phyloP scores from a whole-genome alignment of 768 basidiomycete genomes.

The Lactarius quietus region DNA sequence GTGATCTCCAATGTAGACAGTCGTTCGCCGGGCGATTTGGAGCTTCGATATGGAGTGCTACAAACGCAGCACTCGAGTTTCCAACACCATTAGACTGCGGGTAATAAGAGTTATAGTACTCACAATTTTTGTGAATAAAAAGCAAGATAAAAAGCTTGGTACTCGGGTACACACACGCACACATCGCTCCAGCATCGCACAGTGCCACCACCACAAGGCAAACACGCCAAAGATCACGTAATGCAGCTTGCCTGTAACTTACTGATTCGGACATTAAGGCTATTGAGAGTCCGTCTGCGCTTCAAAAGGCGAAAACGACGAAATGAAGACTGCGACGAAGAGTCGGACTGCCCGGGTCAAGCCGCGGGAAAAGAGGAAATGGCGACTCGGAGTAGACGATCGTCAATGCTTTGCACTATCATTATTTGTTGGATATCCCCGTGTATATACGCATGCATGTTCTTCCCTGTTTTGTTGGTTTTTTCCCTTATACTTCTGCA shows the following conservation, averaged over 20 bases:
- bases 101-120: no score
- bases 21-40: not conserved
- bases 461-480: not conserved
- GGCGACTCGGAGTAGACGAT: not conserved
- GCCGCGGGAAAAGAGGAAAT: conserved; percentile 30
- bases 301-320: conserved; percentile 30
- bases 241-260: no score
- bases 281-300: conserved; percentile 28
- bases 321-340: conserved; percentile 19
- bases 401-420: not conserved
- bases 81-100: not conserved
- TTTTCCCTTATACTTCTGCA: not conserved
- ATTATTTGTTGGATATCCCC: not conserved
- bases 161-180: no score
- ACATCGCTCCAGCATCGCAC: no score
- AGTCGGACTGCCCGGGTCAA: conserved; percentile 24
- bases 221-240: conserved; percentile 46
- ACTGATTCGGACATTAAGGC: conserved; percentile 33
- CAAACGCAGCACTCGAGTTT: not conserved
- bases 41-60: not conserved
- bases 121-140: not conserved
- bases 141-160: no score
- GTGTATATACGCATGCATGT: not conserved
- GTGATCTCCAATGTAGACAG: not conserved
- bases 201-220: no score